These are phyloP conservation scores for Plasmopara muralis DNA, from an alignment of 352 stramenopile species.

Conservation along the genomic window DNA sequence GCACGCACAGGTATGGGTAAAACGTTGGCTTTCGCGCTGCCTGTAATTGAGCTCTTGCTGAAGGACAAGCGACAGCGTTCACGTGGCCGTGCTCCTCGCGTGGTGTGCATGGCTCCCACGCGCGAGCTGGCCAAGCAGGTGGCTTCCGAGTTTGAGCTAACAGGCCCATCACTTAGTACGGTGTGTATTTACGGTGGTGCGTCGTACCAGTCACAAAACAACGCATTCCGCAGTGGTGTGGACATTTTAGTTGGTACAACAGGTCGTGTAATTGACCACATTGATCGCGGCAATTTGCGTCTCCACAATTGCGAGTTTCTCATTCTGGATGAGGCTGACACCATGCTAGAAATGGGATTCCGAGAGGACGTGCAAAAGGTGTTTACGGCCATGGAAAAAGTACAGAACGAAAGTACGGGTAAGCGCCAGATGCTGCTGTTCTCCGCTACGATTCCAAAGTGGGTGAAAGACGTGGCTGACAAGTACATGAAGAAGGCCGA, in stretches of 20 bases:
- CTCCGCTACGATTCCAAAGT: conserved; percentile 91
- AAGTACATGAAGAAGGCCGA: conserved; percentile 88
- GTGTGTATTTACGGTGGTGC: conserved; percentile 90
- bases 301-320: conserved; percentile 87
- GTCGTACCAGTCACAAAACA: conserved; percentile 86
- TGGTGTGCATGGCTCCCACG: conserved; percentile 96
- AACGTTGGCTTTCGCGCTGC: conserved; percentile 97
- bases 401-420: conserved; percentile 42
- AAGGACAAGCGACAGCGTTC: conserved; percentile 72
- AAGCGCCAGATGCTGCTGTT: conserved; percentile 88
- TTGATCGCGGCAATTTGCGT: conserved; percentile 85
- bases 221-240: conserved; percentile 80
- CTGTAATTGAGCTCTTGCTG: conserved; percentile 89
- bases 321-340: conserved; percentile 93
- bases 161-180: conserved; percentile 69
- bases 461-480: conserved; percentile 87
- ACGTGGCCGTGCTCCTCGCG: conserved; percentile 73
- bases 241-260: conserved; percentile 92
- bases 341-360: conserved; percentile 96
- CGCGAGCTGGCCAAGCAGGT: conserved; percentile 98
- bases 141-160: conserved; percentile 82
- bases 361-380: conserved; percentile 94
- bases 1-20: conserved; percentile 97
- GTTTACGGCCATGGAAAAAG: conserved; percentile 72
- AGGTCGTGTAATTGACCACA: conserved; percentile 90